phyloP scores from a whole-genome alignment of 176 grass and related monocot species.

The Sorghum bicolor region DNA sequence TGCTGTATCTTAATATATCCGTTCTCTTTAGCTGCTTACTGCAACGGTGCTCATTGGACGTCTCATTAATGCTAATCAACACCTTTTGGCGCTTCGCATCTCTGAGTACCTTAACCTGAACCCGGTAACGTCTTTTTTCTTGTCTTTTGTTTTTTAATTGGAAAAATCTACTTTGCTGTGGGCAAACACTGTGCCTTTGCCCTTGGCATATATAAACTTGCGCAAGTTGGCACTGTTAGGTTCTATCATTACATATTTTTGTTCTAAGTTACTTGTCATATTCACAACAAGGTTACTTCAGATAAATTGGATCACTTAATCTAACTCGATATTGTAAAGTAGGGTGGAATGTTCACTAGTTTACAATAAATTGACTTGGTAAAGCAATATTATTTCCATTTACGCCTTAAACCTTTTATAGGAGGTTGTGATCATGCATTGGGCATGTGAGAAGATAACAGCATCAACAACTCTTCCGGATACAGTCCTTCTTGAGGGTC shows the following conservation, averaged over 20 bases:
- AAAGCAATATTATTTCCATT: slow-evolving; percentile 29
- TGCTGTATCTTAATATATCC: slow-evolving; percentile 25
- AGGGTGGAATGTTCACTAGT: neutral
- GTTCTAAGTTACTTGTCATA: slow-evolving; percentile 4
- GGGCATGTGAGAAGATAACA: slow-evolving; percentile 95
- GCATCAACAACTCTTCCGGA: slow-evolving; percentile 79
- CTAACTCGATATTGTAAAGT: slow-evolving; percentile 1
- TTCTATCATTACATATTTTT: neutral
- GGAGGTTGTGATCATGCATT: slow-evolving; percentile 99
- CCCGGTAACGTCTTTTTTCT: slow-evolving; percentile 57
- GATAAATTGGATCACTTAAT: neutral
- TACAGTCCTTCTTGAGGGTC: slow-evolving; percentile 70
- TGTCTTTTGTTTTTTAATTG: neutral
- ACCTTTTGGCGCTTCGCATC: slow-evolving; percentile 89
- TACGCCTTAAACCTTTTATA: slow-evolving; percentile 45
- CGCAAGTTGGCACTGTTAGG: neutral
- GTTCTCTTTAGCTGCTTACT: slow-evolving; percentile 69
- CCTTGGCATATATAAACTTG: neutral
- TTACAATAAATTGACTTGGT: slow-evolving; percentile 18
- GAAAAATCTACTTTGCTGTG: neutral
- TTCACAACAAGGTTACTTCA: neutral
- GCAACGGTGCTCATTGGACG: slow-evolving; percentile 79
- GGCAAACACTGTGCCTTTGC: neutral
- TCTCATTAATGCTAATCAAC: slow-evolving; percentile 83
- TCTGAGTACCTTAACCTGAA: slow-evolving; percentile 92